These are phyloP conservation scores for Ramaria sp. DNA, from an alignment of 768 basidiomycete species.

Conservation along the genomic window DNA sequence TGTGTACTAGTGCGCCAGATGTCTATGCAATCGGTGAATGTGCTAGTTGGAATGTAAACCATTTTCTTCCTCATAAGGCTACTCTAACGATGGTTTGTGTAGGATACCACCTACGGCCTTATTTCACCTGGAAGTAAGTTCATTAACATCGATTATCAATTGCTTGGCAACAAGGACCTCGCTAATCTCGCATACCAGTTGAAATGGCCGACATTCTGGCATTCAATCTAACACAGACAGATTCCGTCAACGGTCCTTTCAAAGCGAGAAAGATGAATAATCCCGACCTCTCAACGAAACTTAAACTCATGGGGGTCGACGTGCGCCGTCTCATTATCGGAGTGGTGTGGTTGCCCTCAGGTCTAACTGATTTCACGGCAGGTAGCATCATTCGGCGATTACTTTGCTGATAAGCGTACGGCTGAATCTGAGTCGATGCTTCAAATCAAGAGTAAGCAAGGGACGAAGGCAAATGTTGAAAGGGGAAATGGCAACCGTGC, in stretches of 20 bases:
- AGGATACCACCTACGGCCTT: conserved; percentile 55
- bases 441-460: neutral
- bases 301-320: conserved; percentile 54
- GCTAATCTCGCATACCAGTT: conserved; percentile 19
- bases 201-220: conserved; percentile 70
- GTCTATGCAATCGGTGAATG: conserved; percentile 74
- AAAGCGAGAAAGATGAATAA: conserved; percentile 40
- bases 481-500: neutral
- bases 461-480: neutral
- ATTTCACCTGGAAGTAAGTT: conserved; percentile 55
- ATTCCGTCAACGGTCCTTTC: conserved; percentile 31
- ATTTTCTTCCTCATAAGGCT: neutral
- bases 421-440: neutral
- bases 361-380: conserved; percentile 8
- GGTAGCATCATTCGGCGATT: conserved; percentile 67
- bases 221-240: conserved; percentile 56
- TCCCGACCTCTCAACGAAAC: conserved; percentile 61
- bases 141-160: neutral
- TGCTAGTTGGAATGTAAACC: conserved; percentile 42
- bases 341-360: neutral
- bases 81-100: neutral
- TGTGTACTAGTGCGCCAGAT: conserved; percentile 45
- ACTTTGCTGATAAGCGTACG: conserved; percentile 46
- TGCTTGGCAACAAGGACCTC: conserved; percentile 1
- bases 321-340: conserved; percentile 16